phyloP scores from a whole-genome alignment of 164 flowering plant genomes.

The Tetracentron sinense region DNA sequence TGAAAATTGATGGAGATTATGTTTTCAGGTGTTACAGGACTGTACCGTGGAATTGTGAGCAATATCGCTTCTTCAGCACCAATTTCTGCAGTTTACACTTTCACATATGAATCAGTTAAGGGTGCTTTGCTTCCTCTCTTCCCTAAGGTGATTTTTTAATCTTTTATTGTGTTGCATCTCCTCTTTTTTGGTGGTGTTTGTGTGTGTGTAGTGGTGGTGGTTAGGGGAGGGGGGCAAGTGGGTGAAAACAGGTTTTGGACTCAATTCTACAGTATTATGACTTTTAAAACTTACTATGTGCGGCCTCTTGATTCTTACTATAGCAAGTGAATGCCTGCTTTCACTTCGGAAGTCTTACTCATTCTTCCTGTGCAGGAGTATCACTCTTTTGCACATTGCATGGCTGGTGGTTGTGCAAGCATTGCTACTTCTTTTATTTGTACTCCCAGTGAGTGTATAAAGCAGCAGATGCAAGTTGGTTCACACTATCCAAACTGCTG shows the following conservation, averaged over 20 bases:
- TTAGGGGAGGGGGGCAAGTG: not conserved
- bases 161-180: not conserved
- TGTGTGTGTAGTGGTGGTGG: too few species aligned
- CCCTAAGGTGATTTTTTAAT: constrained; percentile 57
- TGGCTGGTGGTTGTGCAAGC: constrained; percentile 97
- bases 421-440: constrained; percentile 94
- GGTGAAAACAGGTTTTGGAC: too few species aligned
- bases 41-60: constrained; percentile 91
- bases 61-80: constrained; percentile 94
- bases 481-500: constrained; percentile 77
- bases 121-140: constrained; percentile 73
- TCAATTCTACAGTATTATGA: too few species aligned
- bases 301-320: too few species aligned
- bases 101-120: constrained; percentile 90
- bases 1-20: not conserved
- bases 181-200: not conserved
- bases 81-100: constrained; percentile 91
- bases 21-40: constrained; percentile 73
- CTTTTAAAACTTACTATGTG: too few species aligned
- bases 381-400: constrained; percentile 77
- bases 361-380: constrained; percentile 52
- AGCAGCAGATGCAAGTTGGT: constrained; percentile 99
- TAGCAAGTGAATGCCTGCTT: not conserved
- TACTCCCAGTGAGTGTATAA: constrained; percentile 94
- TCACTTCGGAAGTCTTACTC: not conserved